Base-by-base conservation (phyloP, 805 yeast genomes). In the Yamadazyma nakazawae region DNA sequence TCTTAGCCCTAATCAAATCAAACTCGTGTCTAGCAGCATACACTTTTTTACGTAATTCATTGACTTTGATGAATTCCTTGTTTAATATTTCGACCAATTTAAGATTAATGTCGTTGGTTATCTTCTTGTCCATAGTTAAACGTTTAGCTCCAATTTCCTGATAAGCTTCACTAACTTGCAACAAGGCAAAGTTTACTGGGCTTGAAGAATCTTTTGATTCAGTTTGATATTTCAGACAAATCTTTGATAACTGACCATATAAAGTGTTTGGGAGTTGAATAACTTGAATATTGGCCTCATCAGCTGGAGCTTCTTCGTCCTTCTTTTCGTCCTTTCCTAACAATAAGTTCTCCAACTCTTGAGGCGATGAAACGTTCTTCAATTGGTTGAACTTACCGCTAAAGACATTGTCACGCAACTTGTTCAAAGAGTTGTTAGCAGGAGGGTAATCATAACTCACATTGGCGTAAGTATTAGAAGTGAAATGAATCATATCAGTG, bases 401-500 rank as follows among this genome's bases (percentile, higher is more conserved):
- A 40, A 83, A 61, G 4, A 81, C 66, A 54, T 79, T 78, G 55
- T 87, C 92, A 51, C 77, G 76, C 52, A 86, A 64, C 61, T 84
- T 84, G 56, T 55, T 56, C 42, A 72, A 51, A 3, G 76, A 68
- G 21, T 66, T 62, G 63, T 68, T 71, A 6, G 73, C 76, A 45
- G 94, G 92, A 21, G 96, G 96, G 57, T 85, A 86, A 62, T 87
- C 96, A 61, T 87, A 87, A 41, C 86, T 79, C 55, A 84, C 85
- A 51, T 84, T 80, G 57, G 79, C 88, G 59, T 80, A 87, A 36
- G 90, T 87, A 42, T 70, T 73, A 50, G 63, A 60, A 52, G 70
- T 66, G 57, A 62, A 64, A 19, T 63, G 71, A 49, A 72, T 68
- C 55, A 72, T 66, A 52, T 72, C 77, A 41, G 74, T 80, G 66